Evolutionary conservation across 768 basidiomycete species (phyloP), one percentile per base, ranked within the genome.

Genomic region (Kwoniella dendrophila): DNA sequence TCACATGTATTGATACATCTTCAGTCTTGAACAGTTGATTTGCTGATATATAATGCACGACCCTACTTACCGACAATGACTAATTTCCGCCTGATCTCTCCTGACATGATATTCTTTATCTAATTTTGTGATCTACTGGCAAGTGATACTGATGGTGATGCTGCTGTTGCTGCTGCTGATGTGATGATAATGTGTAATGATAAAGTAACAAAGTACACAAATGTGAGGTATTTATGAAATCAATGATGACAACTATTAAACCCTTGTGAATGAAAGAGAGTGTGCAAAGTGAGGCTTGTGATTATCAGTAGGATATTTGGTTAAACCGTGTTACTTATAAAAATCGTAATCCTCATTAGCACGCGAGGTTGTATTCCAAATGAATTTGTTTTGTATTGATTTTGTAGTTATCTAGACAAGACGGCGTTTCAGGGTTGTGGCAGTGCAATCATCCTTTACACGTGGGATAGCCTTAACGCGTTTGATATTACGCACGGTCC

Each of bases 71-170:
- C 94, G 71, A 98, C 94, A 81, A 97, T 96, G 80, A 98, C 94
- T 73, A 98, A 88, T 83, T 98, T 98, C 82, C 93, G 89, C 82
- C 94, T 87, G 82, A 97, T 95, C 84, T 96, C 94, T 54, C 73
- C 73, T 79, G 92, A 88, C 93, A 97, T 97, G 68, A 20, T 76
- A 56, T 43, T 43, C 11, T 8, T 26, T 38, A 26, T 38, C 16
- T 51, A 18, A 8, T 29, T 43, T 22, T 40, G 53, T 7, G 40
- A 34, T 11, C 18, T 22, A 20, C 4, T 29, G 38, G 27, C 22
- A 0, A 33, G 14, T 14, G 47, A 14, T 14, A 30, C 3, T 27
- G 27, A 27, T 14, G 22, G 1, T 8, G 14, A 14, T 4, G 22
- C 14, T 3, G 47, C 30, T 49, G 47, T 14, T 49, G 47, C 10